Evolutionary conservation across 2,329 filamentous ascomycete species (phyloP).

Genomic region (Trichoderma sp.): DNA sequence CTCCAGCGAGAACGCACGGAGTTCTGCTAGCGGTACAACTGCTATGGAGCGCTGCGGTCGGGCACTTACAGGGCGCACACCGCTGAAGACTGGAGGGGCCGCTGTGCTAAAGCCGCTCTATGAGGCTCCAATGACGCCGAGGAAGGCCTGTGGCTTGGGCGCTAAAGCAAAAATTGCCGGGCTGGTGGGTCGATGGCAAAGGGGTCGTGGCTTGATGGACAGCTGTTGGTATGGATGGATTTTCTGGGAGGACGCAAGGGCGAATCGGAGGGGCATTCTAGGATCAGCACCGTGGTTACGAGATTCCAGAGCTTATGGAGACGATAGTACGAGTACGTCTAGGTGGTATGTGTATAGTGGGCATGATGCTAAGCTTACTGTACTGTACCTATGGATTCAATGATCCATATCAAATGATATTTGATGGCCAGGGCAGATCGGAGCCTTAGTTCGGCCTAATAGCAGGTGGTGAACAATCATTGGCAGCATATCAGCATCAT

Average conservation of each 20-base stretch:
- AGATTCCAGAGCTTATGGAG: not conserved
- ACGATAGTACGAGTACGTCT: not conserved
- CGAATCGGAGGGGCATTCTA: not conserved
- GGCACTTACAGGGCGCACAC: slow-evolving; percentile 19
- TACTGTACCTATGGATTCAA: not conserved
- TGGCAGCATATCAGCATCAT: not conserved
- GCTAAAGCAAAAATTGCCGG: slow-evolving; percentile 1
- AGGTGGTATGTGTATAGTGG: not conserved
- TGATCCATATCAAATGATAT: not conserved
- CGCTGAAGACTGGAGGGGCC: slow-evolving; percentile 17
- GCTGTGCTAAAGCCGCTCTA: not conserved
- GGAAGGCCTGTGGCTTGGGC: slow-evolving; percentile 11
- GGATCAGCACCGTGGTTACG: not conserved
- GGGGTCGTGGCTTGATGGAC: slow-evolving; percentile 17
- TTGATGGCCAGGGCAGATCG: not conserved
- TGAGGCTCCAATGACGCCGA: slow-evolving; percentile 17
- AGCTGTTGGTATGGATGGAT: not conserved
- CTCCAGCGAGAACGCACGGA: not conserved
- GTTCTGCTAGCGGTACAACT: not conserved
- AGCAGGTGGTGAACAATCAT: not conserved
- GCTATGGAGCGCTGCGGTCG: not conserved
- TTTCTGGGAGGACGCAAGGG: not conserved
- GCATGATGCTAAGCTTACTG: not conserved
- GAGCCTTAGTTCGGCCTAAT: not conserved
- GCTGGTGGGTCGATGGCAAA: slow-evolving; percentile 14